Percentiles rank a stretch among this genome's conserved stretches.
Conservation (phyloP, 192 early-diverging fungal species). For the Obelidium mucronatum region DNA sequence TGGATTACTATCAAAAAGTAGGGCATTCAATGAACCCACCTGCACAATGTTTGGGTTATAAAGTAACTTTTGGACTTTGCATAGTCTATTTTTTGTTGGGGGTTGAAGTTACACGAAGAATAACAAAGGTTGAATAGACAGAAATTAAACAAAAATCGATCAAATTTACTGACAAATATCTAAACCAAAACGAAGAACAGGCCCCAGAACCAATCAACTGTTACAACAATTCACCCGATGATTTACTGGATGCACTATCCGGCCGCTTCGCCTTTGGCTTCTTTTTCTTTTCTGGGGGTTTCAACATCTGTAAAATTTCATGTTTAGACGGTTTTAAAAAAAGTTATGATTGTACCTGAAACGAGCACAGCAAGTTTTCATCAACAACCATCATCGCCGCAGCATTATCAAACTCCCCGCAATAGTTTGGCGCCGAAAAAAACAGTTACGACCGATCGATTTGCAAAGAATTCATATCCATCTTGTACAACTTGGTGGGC, state of each 20-base stretch:
- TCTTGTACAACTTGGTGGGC: constrained; percentile 99
- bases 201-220: neutral
- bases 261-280: constrained; percentile 48
- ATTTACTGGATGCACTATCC: neutral
- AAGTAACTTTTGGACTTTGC: constrained; percentile 40
- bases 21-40: constrained; percentile 28
- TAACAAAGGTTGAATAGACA: constrained; percentile 1
- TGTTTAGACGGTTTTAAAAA: neutral
- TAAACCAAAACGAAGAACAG: no score
- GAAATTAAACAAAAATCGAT: neutral
- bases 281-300: constrained; percentile 90
- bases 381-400: constrained; percentile 73
- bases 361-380: constrained; percentile 71
- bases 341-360: no score
- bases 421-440: constrained; percentile 98
- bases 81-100: constrained; percentile 24
- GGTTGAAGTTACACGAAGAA: constrained; percentile 17
- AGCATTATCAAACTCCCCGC: constrained; percentile 78
- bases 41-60: constrained; percentile 51
- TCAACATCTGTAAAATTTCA: constrained; percentile 81
- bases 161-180: neutral
- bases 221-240: neutral
- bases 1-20: constrained; percentile 46
- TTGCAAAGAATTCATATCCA: constrained; percentile 98
- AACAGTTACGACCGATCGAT: constrained; percentile 91